Evolutionary conservation across 441 rosid genomes (phyloP), one percentile per base, ranked within the genome.

Genomic region (Hura crepitans): DNA sequence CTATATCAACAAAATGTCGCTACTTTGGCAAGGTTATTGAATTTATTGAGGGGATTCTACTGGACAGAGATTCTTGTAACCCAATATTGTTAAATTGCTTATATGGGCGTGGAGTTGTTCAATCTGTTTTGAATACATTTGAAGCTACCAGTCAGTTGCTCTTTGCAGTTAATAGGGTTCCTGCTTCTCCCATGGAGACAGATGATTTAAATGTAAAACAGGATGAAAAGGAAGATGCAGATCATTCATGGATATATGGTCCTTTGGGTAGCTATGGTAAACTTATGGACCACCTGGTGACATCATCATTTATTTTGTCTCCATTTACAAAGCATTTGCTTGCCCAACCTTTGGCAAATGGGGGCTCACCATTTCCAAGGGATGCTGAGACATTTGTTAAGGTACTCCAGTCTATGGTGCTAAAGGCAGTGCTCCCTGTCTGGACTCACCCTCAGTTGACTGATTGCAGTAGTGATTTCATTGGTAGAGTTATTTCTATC

Each of bases 211-310:
- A 72, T 76, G 68, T 80, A 71, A 91, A 88, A 77, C 97, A 81
- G 68, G 91, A 84, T 74, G 88, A 80, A 65, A 90, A 83, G 79
- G 92, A 84, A 74, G 92, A 82, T 75, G 71, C 77, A 27, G 91
- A 87, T 85, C 85, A 79, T 84, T 85, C 83, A 15, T 96, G 99
- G 99, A 86, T 96, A 68, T 89, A 88, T 81, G 96, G 97, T 86
- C 91, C 99, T 37, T 82, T 96, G 77, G 88, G 93, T 64, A 85
- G 97, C 84, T 86, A 88, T 81, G 97, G 95, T 70, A 92, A 83
- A 80, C 93, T 92, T 72, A 89, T 96, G 99, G 98, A 91, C 74
- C 99, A 96, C 81, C 80, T 95, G 78, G 97, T 89, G 75, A 92
- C 98, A 39, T 95, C 99, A 51, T 90, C 99, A 18, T 81, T 82